These are phyloP conservation scores for Xylaria nigripes DNA, from an alignment of 495 filamentous ascomycete genomes.

Conservation along the genomic window DNA sequence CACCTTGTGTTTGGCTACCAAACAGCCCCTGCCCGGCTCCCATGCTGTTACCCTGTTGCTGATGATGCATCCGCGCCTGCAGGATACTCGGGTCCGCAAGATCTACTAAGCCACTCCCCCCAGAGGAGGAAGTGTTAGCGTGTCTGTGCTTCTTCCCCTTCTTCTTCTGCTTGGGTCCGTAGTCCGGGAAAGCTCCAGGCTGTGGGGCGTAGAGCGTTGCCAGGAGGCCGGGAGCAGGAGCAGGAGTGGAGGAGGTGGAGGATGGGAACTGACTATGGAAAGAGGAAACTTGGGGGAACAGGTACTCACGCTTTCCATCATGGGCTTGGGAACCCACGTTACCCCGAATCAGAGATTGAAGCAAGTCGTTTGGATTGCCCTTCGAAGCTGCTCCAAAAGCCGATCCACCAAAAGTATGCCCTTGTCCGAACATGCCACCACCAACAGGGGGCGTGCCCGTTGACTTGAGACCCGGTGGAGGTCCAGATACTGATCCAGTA, in stretches of 20 bases:
- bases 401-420: conserved; percentile 51
- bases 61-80: conserved; percentile 92
- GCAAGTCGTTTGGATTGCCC: conserved; percentile 52
- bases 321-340: conserved; percentile 53
- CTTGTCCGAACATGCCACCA: conserved; percentile 62
- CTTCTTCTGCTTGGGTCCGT: conserved; percentile 95
- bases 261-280: conserved; percentile 71
- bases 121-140: conserved; percentile 99
- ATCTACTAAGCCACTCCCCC: conserved; percentile 95
- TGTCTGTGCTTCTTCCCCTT: conserved; percentile 99
- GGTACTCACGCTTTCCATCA: conserved; percentile 95
- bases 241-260: conserved; percentile 73
- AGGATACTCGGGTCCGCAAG: conserved; percentile 99
- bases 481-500: conserved; percentile 67
- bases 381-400: conserved; percentile 50
- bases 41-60: conserved; percentile 55
- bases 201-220: conserved; percentile 84
- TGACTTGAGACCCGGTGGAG: conserved; percentile 91
- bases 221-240: conserved; percentile 78
- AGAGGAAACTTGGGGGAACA: conserved; percentile 33
- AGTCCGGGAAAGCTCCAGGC: conserved; percentile 73
- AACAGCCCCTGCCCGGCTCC: conserved; percentile 83
- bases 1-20: conserved; percentile 93
- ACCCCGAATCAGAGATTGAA: conserved; percentile 64
- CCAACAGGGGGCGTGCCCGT: conserved; percentile 72